A percentile compares a stretch with the other conserved stretches of the same genome.
Conservation (phyloP, 768 basidiomycete species). For the Psilocybe cyanescens region DNA sequence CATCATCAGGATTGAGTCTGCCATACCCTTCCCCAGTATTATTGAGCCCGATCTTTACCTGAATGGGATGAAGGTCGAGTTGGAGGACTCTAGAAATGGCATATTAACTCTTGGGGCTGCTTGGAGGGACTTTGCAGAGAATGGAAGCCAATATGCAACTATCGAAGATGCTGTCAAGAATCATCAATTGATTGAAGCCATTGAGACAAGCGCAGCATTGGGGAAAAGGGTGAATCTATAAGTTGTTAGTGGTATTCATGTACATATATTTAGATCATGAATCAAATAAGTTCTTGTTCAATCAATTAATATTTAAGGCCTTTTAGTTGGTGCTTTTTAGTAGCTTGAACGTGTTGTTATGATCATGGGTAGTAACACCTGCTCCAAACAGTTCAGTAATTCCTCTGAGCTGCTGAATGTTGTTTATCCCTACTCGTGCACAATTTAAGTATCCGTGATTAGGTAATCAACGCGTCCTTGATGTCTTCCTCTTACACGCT, state of each 20-base stretch:
- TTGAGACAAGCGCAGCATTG: constrained; percentile 1
- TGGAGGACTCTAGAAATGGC: not conserved
- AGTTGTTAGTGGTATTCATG: not conserved
- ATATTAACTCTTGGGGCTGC: not conserved
- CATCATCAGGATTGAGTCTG: constrained; percentile 25
- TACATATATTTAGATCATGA: no score
- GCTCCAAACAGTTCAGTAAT: no score
- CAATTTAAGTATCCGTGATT: no score
- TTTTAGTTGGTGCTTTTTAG: no score
- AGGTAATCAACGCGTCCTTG: no score
- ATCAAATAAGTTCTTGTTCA: no score
- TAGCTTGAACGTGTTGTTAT: no score
- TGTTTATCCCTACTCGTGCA: no score
- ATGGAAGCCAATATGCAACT: not conserved
- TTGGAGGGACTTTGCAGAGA: constrained; percentile 8
- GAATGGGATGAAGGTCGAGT: constrained; percentile 31
- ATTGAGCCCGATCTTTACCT: constrained; percentile 29
- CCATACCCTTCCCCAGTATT: constrained; percentile 20
- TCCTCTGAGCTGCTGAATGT: no score
- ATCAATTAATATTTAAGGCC: no score
- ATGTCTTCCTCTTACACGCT: no score
- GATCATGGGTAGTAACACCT: no score
- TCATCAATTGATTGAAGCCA: constrained; percentile 2
- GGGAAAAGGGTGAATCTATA: not conserved
- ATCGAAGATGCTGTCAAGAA: constrained; percentile 11